These are phyloP conservation scores for Podospora australis DNA, from an alignment of 495 filamentous ascomycete genomes.

Conservation along the genomic window DNA sequence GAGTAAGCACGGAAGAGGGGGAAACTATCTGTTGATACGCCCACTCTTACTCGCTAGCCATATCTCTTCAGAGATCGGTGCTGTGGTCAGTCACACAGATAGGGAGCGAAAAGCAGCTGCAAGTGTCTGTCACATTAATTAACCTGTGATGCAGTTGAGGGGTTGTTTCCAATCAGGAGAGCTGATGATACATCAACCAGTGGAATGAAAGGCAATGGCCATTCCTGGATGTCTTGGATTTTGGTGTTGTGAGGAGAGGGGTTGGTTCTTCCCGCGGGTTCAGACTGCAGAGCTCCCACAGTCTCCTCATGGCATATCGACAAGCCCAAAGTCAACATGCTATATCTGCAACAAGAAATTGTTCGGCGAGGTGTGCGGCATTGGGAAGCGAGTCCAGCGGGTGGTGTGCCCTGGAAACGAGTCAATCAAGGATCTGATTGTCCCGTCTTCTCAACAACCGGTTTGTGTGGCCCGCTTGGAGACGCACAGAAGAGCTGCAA, in stretches of 20 bases:
- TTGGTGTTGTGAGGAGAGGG: no score
- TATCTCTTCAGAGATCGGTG: constrained; percentile 2
- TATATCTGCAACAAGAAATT: not conserved
- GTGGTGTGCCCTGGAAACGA: not conserved
- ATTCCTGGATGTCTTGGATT: no score
- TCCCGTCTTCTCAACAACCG: no score
- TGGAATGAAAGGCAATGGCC: no score
- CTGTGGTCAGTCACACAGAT: constrained; percentile 8
- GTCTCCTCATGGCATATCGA: not conserved
- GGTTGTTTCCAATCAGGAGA: no score
- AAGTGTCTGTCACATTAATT: not conserved
- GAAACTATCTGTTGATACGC: not conserved
- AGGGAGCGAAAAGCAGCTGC: constrained; percentile 12
- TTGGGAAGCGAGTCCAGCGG: not conserved
- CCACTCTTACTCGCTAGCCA: constrained; percentile 5
- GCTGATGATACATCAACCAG: no score
- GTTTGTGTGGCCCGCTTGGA: not conserved
- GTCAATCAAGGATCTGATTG: no score
- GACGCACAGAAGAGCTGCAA: constrained; percentile 4
- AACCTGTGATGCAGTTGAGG: no score
- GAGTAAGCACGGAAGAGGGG: not conserved
- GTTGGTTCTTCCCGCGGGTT: no score
- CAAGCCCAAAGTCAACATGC: not conserved
- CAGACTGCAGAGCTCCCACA: no score
- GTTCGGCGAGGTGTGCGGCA: not conserved